Evolutionary conservation across 2,329 filamentous ascomycete genomes (phyloP).

Genomic region (Claviceps spartinae): DNA sequence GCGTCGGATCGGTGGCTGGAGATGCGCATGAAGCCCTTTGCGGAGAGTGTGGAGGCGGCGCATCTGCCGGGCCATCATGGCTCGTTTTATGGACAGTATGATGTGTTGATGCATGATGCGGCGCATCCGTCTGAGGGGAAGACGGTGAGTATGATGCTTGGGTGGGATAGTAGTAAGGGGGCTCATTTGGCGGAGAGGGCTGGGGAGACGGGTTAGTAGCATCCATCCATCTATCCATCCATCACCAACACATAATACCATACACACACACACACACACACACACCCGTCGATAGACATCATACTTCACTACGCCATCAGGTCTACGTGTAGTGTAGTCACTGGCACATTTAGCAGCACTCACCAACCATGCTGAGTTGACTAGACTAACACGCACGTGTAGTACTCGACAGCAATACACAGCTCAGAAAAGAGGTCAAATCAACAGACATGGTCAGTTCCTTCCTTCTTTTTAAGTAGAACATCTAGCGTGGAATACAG

Average conservation of each 20-base stretch:
- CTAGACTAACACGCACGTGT: not conserved
- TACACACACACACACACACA: too few species aligned
- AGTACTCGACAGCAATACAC: slow-evolving; percentile 24
- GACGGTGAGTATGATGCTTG: slow-evolving; percentile 21
- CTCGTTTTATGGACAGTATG: slow-evolving; percentile 20
- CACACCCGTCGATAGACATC: too few species aligned
- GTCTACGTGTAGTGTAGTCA: too few species aligned
- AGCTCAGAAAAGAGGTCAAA: slow-evolving; percentile 18
- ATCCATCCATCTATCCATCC: not conserved
- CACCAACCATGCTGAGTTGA: not conserved
- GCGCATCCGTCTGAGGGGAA: slow-evolving; percentile 16
- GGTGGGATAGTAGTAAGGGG: slow-evolving; percentile 26
- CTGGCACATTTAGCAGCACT: too few species aligned
- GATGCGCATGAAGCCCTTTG: slow-evolving; percentile 17
- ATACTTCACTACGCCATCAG: too few species aligned
- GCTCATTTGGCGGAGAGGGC: slow-evolving; percentile 22
- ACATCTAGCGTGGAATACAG: too few species aligned
- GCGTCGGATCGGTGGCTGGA: slow-evolving; percentile 18
- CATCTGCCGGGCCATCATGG: slow-evolving; percentile 18
- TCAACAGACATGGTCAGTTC: slow-evolving; percentile 19
- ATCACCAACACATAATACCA: not conserved
- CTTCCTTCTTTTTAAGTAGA: not conserved
- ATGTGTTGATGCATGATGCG: slow-evolving; percentile 15
- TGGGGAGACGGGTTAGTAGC: slow-evolving; percentile 16
- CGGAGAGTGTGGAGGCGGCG: slow-evolving; percentile 11